Evolutionary conservation across 805 yeast genomes (phyloP).

Genomic region (Candida nemodendra): DNA sequence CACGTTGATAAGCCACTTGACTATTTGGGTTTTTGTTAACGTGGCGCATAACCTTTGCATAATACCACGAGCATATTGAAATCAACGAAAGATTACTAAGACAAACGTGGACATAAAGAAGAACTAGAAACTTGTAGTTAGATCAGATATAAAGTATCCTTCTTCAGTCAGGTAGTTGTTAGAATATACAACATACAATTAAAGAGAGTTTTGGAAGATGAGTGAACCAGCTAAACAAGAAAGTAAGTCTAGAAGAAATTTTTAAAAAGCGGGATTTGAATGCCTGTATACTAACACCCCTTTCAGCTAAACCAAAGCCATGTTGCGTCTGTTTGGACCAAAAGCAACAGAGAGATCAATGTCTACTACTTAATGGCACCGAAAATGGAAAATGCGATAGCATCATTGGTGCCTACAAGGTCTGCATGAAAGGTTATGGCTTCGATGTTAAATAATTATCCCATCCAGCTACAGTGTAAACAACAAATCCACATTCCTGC

Average conservation of each 20-base stretch:
- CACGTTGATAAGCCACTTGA: too few relatives aligned
- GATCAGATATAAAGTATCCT: too few relatives aligned
- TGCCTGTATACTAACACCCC: conserved; percentile 9
- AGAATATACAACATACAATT: too few relatives aligned
- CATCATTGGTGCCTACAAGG: conserved; percentile 69
- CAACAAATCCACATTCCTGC: too few relatives aligned
- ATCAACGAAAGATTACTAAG: too few relatives aligned
- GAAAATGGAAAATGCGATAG: conserved; percentile 80
- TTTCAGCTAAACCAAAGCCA: conserved; percentile 72
- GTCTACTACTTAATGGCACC: conserved; percentile 77
- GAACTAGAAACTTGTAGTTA: neutral
- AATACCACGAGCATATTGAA: too few relatives aligned
- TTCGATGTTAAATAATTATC: conserved; percentile 45
- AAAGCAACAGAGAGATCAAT: conserved; percentile 71
- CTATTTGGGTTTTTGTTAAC: too few relatives aligned
- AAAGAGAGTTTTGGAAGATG: conserved; percentile 14
- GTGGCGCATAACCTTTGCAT: too few relatives aligned
- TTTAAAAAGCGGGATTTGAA: too few relatives aligned
- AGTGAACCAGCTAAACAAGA: conserved; percentile 22
- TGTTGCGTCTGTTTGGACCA: conserved; percentile 89
- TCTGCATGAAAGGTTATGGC: conserved; percentile 91
- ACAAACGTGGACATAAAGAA: too few relatives aligned
- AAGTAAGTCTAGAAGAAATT: too few relatives aligned
- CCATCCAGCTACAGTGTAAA: neutral
- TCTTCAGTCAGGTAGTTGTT: too few relatives aligned